Evolutionary conservation across 768 basidiomycete genomes (phyloP).

Genomic region (Albatrellus ellisii): DNA sequence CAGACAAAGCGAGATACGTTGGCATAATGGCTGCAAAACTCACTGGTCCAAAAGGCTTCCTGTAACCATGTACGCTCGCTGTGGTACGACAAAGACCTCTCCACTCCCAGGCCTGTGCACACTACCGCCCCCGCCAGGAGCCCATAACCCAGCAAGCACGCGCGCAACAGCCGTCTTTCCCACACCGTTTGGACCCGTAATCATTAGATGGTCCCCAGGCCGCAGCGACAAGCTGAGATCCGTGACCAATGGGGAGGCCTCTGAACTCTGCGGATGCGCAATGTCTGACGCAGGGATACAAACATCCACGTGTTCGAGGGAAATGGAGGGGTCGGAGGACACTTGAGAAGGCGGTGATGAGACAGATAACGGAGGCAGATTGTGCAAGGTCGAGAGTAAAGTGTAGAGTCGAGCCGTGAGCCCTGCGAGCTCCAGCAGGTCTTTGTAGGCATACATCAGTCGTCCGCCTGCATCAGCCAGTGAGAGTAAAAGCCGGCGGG

Average conservation of each 20-base stretch:
- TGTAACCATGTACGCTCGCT: constrained; percentile 83
- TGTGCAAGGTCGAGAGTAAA: constrained; percentile 75
- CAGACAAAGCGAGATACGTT: not conserved
- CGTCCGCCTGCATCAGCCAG: constrained; percentile 95
- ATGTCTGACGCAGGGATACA: constrained; percentile 41
- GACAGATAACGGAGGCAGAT: constrained; percentile 40
- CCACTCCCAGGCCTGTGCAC: constrained; percentile 17
- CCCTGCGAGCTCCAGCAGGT: constrained; percentile 88
- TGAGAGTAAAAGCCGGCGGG: constrained; percentile 78
- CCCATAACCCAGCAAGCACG: constrained; percentile 85
- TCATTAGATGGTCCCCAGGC: constrained; percentile 80
- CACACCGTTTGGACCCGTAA: constrained; percentile 87
- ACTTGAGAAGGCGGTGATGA: no score
- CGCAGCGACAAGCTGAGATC: constrained; percentile 51
- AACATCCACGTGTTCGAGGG: constrained; percentile 58
- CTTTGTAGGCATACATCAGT: constrained; percentile 95
- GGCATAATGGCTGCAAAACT: constrained; percentile 13
- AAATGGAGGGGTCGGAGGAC: constrained; percentile 33
- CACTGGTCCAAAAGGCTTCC: constrained; percentile 82
- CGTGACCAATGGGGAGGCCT: constrained; percentile 40
- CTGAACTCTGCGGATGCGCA: no score
- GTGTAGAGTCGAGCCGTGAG: constrained; percentile 84
- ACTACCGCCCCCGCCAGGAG: constrained; percentile 27
- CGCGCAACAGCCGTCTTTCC: constrained; percentile 86
- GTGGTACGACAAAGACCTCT: constrained; percentile 75